A percentile compares a stretch with the other conserved stretches of the same genome.
Evolutionary conservation across 805 yeast genomes (phyloP).

Genomic region (Nakazawaea ernobii): DNA sequence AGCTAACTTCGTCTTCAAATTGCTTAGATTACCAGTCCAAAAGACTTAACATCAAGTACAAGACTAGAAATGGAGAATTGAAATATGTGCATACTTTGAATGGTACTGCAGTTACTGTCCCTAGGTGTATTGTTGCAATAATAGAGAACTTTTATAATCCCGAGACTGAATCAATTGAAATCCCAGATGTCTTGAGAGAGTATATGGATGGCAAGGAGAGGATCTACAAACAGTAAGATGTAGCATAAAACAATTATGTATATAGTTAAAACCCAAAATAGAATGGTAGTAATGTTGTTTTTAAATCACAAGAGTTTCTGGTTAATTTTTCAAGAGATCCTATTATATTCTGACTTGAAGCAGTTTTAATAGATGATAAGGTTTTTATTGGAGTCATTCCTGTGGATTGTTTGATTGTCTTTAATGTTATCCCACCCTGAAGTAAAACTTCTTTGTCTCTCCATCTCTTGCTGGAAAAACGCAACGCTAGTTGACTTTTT

Average conservation of each 20-base stretch:
- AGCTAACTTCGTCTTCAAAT: conserved; percentile 83
- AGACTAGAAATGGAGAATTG: conserved; percentile 24
- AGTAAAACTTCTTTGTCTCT: no score
- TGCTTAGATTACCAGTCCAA: conserved; percentile 90
- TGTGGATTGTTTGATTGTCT: no score
- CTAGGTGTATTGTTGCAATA: conserved; percentile 85
- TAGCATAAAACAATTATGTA: not conserved
- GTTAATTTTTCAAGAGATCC: no score
- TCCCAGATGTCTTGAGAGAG: conserved; percentile 65
- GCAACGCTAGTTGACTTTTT: no score
- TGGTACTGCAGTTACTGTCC: conserved; percentile 95
- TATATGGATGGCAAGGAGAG: conserved; percentile 64
- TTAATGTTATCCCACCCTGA: no score
- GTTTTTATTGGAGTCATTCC: no score
- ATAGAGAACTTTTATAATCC: conserved; percentile 79
- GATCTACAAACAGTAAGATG: conserved; percentile 14
- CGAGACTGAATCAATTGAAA: conserved; percentile 39
- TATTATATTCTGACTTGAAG: no score
- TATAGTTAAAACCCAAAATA: not conserved
- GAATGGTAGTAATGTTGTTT: no score
- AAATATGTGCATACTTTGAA: conserved; percentile 76
- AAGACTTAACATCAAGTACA: conserved; percentile 65
- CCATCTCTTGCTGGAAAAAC: no score
- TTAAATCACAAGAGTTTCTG: no score
- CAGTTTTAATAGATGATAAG: no score